Base-by-base conservation (phyloP, 192 early-diverging fungal species). In the Coemansia sp. region DNA sequence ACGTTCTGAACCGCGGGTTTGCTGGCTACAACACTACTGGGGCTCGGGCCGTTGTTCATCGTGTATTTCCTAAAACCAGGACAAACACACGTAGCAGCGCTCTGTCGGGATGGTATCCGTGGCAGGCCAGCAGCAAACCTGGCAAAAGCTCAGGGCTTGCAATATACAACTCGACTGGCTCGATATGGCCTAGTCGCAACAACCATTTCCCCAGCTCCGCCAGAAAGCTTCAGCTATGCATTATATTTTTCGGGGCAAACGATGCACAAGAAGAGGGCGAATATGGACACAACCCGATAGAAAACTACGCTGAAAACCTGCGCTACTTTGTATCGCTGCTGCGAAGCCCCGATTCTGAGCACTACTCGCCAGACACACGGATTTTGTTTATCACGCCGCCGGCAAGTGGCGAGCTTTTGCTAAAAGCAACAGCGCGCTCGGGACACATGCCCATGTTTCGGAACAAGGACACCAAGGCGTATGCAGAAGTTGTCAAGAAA, bases 231-330 rank as follows among this genome's bases (percentile, higher is more conserved):
- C 59, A 47, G 8, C 22, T 60, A 25, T 60, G 59, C 21, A 20
- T 82, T 31, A 72, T 95, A 20, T 88, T 88, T 59, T 83, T 92
- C 59, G 93, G 93, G 14, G 85, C 93, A 6, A 94, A 95, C 65
- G 93, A 95, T 62, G 84, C 89, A 0, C 52, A 54, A 15, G 15
- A 7, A n/a, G 5, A 81, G 82, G 3, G 54, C 85, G 26, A 70
- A 68, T 5, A 53, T 51, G 20, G 74, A 78, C 85, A 87, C 63
- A 87, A 91, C 0, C 68, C 85, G 3, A 14, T 92, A 31, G 59
- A 68, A 0, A 56, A 68, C 4, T 94, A 85, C 62, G 75, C 71
- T 2, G 26, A 64, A 15, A 89, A 94, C 56, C 42, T 92, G 19
- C 70, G 68, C 19, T 58, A 69, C 5, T 76, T 94, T 59, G 77